Evolutionary conservation across 495 filamentous ascomycete species (phyloP).

Genomic region (Durotheca rogersii): DNA sequence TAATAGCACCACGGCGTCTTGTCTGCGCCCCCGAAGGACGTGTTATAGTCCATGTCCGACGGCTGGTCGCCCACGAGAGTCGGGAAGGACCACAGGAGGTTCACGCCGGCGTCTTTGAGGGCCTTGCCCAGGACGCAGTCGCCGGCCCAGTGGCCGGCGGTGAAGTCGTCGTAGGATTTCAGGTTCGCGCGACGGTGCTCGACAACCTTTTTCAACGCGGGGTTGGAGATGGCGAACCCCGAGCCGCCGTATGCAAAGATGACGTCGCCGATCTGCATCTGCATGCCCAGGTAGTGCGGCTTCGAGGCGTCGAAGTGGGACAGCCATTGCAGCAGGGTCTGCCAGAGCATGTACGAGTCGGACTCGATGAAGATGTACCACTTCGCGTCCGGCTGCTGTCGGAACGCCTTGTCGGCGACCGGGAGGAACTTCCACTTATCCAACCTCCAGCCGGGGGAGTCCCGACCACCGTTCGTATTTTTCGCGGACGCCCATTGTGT

Average conservation of each 20-base stretch:
- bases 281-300: constrained; percentile 53
- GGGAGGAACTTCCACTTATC: constrained; percentile 71
- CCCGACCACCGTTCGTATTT: constrained; percentile 32
- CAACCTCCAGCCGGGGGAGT: constrained; percentile 52
- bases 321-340: constrained; percentile 55
- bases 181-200: constrained; percentile 31
- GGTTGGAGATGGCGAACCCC: constrained; percentile 54
- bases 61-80: constrained; percentile 42
- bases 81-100: constrained; percentile 50
- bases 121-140: constrained; percentile 56
- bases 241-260: constrained; percentile 57
- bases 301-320: constrained; percentile 44
- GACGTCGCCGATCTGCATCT: constrained; percentile 41
- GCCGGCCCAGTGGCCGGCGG: constrained; percentile 50
- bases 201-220: constrained; percentile 46
- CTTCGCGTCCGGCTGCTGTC: constrained; percentile 47
- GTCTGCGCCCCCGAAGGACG: constrained; percentile 42
- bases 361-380: constrained; percentile 68
- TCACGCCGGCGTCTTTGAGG: constrained; percentile 43
- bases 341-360: constrained; percentile 63
- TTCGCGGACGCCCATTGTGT: constrained; percentile 31
- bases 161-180: constrained; percentile 36
- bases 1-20: constrained; percentile 53
- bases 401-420: constrained; percentile 54
- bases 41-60: constrained; percentile 44